Percentiles rank a stretch among this genome's conserved stretches.
Evolutionary conservation across 257 asterid genomes (phyloP).

Genomic region (Plectranthus barbatus): DNA sequence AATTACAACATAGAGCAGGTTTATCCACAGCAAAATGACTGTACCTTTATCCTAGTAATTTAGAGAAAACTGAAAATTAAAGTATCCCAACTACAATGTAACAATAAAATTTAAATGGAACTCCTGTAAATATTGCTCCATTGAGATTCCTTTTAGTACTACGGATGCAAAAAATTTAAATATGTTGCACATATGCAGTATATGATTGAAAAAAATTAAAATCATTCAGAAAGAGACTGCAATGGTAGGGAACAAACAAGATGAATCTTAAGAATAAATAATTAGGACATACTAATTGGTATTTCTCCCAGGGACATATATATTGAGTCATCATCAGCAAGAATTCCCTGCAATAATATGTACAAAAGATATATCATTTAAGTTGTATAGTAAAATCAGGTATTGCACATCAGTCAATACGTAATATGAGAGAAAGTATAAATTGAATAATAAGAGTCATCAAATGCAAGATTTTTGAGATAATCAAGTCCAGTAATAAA

Average conservation of each 20-base stretch:
- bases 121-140: neutral
- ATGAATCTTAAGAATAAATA: slow-evolving; percentile 6
- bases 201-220: neutral
- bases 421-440: neutral
- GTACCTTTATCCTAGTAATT: neutral
- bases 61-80: neutral
- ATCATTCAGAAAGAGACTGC: slow-evolving; percentile 2
- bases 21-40: neutral
- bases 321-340: slow-evolving; percentile 88
- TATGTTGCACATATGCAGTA: neutral
- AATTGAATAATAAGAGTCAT: neutral
- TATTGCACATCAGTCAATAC: neutral
- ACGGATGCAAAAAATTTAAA: neutral
- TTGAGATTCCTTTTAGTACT: neutral
- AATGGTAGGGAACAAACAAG: slow-evolving; percentile 1
- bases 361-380: slow-evolving; percentile 1
- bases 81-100: neutral
- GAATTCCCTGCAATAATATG: slow-evolving; percentile 67
- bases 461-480: slow-evolving; percentile 5
- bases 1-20: neutral
- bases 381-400: neutral
- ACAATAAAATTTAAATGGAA: neutral
- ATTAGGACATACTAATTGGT: slow-evolving; percentile 63
- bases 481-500: slow-evolving; percentile 1
- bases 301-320: slow-evolving; percentile 91